Percentiles rank a stretch among this genome's conserved stretches.
These are phyloP conservation scores for Neofusicoccum sp. DNA, from an alignment of 2,329 filamentous ascomycete genomes.

Conservation along the genomic window DNA sequence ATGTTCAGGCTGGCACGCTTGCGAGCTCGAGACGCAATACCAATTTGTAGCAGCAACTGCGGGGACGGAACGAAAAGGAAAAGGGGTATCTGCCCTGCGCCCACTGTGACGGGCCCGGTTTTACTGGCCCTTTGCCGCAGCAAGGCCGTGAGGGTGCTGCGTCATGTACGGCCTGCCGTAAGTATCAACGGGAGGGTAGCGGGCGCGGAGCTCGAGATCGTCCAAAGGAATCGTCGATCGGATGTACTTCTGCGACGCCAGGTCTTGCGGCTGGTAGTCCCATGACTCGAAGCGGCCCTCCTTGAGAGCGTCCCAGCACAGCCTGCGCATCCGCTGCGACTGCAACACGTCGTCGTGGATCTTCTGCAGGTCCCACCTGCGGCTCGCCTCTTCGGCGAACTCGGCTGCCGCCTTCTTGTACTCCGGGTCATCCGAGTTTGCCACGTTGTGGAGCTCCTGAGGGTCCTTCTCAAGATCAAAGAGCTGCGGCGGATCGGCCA, in stretches of 20 bases:
- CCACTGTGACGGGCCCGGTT: not conserved
- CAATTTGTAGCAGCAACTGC: not conserved
- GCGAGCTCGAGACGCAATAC: not conserved
- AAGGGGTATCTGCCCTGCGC: not conserved
- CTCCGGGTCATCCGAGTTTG: constrained; percentile 39
- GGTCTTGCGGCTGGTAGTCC: constrained; percentile 77
- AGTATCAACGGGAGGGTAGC: constrained; percentile 62
- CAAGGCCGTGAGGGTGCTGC: constrained; percentile 33
- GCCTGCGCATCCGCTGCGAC: constrained; percentile 74
- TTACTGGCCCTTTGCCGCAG: constrained; percentile 36
- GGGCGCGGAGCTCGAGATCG: constrained; percentile 72
- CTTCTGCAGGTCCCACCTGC: constrained; percentile 75
- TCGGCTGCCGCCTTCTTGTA: constrained; percentile 48
- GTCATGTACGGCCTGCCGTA: constrained; percentile 38
- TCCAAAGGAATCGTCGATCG: constrained; percentile 79
- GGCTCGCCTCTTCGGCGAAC: constrained; percentile 71
- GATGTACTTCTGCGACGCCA: constrained; percentile 75
- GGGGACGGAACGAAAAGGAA: not conserved
- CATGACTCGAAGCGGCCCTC: constrained; percentile 75
- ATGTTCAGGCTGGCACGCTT: constrained; percentile 1
- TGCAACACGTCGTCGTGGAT: constrained; percentile 73
- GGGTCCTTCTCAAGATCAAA: constrained; percentile 78
- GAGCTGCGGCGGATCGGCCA: constrained; percentile 78
- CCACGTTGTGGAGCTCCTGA: constrained; percentile 72
- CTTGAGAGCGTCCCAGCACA: constrained; percentile 78